Evolutionary conservation across 352 stramenopile species (phyloP).

Genomic region (Pilasporangium apinafurcum): DNA sequence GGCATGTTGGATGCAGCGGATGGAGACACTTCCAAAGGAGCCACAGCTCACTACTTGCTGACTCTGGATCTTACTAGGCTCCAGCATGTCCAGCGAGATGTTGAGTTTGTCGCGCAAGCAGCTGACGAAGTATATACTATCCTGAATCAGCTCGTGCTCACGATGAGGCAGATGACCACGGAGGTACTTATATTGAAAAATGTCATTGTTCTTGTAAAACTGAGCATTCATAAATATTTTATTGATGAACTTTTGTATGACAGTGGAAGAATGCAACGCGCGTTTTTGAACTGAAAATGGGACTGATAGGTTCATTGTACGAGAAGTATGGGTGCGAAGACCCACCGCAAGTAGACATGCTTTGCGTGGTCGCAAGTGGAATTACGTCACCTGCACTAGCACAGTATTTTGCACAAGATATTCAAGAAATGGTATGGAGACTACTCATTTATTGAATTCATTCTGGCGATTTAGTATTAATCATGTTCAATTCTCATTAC

Average conservation of each 20-base stretch:
- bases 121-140: conserved; percentile 16
- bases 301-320: conserved; percentile 63
- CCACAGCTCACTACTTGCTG: conserved; percentile 21
- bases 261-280: conserved; percentile 73
- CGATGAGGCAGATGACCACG: conserved; percentile 28
- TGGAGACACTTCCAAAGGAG: neutral
- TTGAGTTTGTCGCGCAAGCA: conserved; percentile 20
- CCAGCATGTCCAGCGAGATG: conserved; percentile 19
- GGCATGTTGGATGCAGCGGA: neutral
- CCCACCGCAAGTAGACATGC: conserved; percentile 65
- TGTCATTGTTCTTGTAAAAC: neutral
- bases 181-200: conserved; percentile 16
- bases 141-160: conserved; percentile 20
- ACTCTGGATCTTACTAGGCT: conserved; percentile 26
- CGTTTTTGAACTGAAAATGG: conserved; percentile 77
- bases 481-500: neutral
- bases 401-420: conserved; percentile 80
- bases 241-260: too few relatives aligned
- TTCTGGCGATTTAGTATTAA: neutral
- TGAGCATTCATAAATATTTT: too few relatives aligned
- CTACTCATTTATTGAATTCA: neutral
- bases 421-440: conserved; percentile 61
- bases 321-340: conserved; percentile 69
- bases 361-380: conserved; percentile 46
- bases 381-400: conserved; percentile 56